Base-by-base conservation (phyloP, 306 rosid species). In the Cucumis cinereus region DNA sequence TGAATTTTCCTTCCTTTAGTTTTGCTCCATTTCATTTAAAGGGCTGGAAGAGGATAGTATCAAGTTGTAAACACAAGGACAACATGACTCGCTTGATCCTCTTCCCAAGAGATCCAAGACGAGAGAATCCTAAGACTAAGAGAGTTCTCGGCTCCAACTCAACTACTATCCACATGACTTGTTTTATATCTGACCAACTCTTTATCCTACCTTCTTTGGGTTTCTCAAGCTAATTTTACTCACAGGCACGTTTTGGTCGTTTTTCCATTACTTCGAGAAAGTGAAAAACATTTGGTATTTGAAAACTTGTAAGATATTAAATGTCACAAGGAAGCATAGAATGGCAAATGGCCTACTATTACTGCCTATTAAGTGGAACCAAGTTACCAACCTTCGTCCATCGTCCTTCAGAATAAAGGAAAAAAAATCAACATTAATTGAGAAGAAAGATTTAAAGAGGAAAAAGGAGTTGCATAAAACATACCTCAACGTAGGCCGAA, bases 401-500 rank as follows among this genome's bases (percentile, higher is more conserved):
- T n/a, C n/a, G n/a, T n/a, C n/a, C n/a, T n/a, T 45, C 47, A 63
- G 47, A 35, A 64, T 64, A 64, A 52, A 38, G 36, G 28, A 36
- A 64, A 36, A 35, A 16, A 19, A 68, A 22, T 8, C 41, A 45
- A 70, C 15, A 4, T 24, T 47, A 47, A 9, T 67, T 10, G 26
- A 6, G 19, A 22, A 67, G 61, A 53, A 73, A 50, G 16, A 15
- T 7, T 30, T 17, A 10, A 38, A 64, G 67, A 54, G 33, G n/a
- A 55, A 4, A 54, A 30, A 15, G 33, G 13, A 6, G 36, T 47
- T 69, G 23, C 33, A 56, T 54, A 49, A 53, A 71, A 70, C 80
- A 53, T 79, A 92, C 88, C 89, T 94, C 87, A 94, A 38, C 82
- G 84, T 26, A 81, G 62, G 12, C 99, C 96, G 74, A 94, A 94